phyloP scores from a whole-genome alignment of 2,329 filamentous ascomycete genomes.

The Fusarium humuli region DNA sequence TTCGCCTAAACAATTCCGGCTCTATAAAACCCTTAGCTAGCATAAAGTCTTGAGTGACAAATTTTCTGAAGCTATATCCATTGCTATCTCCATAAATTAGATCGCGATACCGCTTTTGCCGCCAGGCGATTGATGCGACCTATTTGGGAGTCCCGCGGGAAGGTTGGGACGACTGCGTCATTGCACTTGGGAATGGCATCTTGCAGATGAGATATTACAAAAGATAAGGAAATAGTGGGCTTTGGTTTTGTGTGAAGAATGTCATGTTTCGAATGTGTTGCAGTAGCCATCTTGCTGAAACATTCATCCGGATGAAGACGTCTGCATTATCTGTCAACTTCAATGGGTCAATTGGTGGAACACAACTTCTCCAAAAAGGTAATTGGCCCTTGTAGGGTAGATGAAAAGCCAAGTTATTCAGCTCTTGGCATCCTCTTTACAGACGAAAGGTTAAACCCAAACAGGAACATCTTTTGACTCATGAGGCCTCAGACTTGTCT shows the following conservation, averaged over 20 bases:
- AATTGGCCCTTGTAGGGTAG: background rate
- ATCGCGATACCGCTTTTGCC: background rate
- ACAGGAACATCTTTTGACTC: background rate
- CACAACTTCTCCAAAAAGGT: background rate
- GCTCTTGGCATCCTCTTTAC: background rate
- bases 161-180: fast-evolving
- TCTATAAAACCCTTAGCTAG: background rate
- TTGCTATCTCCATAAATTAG: background rate
- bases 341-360: background rate
- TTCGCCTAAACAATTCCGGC: no score
- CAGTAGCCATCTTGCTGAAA: background rate
- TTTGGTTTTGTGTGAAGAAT: background rate
- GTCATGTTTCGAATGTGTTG: background rate
- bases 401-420: background rate
- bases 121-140: background rate
- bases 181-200: background rate
- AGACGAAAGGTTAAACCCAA: background rate
- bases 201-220: background rate
- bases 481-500: background rate
- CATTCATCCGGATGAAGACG: background rate
- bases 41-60: fast-evolving
- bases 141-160: fast-evolving
- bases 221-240: background rate
- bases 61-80: background rate
- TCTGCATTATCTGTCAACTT: background rate